Base-by-base conservation (phyloP, 441 rosid genomes). In the Dalechampia spathulata region DNA sequence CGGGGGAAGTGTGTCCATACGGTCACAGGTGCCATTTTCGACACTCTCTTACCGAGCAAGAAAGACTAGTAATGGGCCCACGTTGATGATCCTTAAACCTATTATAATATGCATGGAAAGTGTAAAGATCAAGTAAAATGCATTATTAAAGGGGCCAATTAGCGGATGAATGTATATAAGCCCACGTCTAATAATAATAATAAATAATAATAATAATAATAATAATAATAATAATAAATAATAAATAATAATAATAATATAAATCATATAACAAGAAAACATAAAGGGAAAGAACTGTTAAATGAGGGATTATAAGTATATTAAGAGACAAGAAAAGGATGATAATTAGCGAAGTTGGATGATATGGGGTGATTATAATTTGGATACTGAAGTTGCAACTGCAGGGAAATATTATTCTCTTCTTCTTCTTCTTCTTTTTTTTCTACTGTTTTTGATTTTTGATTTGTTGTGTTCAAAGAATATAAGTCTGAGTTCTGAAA, bases 21-120 rank as follows among this genome's bases (percentile, higher is more conserved):
- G 94, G 94, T 40, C 94, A 88, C 61, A 67, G 94, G 41, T 88
- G 96, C 73, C 96, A 85, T 65, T 88, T 88, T 71, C 87, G 89
- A 11, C 96, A 88, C 72, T 72, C 89, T 32, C 83, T 85, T 34
- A 69, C 85, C 7, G 83, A 80, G 17, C 79, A 85, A 46, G 94
- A 88, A 34, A 71, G 68, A 71, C 59, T 62, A 7, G 1, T 57
- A 62, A 55, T 52, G 50, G 55, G 75, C 40, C 66, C 77, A n/a
- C 86, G 78, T 58, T 83, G 72, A 36, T 5, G 10, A 36, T 36
- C 39, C 10, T 5, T 36, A 36, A 5, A 5, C 12, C 5, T 36
- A 5, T 36, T 5, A 4, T 10, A 4, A 36, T 36, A 5, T 36
- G 10, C 10, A 7, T 28, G 4, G 21, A 17, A 49, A 46, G 36